phyloP scores from a whole-genome alignment of 2,329 filamentous ascomycete genomes.

The Davidsoniella virescens region DNA sequence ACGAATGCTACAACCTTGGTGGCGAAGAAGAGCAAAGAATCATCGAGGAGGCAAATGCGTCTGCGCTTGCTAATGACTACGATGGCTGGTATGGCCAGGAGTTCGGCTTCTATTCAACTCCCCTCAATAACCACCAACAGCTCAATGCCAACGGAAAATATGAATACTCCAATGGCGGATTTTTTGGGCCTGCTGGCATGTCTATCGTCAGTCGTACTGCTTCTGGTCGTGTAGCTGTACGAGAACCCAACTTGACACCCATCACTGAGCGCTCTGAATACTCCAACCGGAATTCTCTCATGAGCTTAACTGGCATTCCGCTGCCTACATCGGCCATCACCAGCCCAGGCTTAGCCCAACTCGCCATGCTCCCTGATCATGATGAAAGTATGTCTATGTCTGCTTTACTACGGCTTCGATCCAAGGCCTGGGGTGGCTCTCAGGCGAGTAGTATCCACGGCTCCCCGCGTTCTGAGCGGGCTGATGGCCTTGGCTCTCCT shows the following conservation, averaged over 20 bases:
- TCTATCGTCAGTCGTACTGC: conserved; percentile 43
- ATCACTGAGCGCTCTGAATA: conserved; percentile 95
- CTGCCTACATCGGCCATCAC: conserved; percentile 27
- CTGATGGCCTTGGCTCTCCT: conserved; percentile 31
- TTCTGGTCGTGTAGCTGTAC: conserved; percentile 57
- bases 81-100: conserved; percentile 94
- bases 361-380: conserved; percentile 47
- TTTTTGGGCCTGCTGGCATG: conserved; percentile 59
- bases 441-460: conserved; percentile 47
- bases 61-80: conserved; percentile 77
- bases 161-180: conserved; percentile 66
- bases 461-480: conserved; percentile 33
- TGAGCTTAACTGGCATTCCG: conserved; percentile 48
- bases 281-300: conserved; percentile 82
- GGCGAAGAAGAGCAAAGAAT: conserved; percentile 74
- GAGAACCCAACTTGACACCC: conserved; percentile 84
- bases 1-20: conserved; percentile 47
- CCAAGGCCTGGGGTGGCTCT: conserved; percentile 66
- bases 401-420: conserved; percentile 55
- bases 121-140: conserved; percentile 26
- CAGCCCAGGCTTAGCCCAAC: conserved; percentile 61
- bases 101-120: conserved; percentile 81
- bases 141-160: conserved; percentile 28
- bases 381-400: conserved; percentile 54
- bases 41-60: conserved; percentile 88